These are phyloP conservation scores for Amoebophrya sp. DNA, from an alignment of 169 alveolate species.

Conservation along the genomic window DNA sequence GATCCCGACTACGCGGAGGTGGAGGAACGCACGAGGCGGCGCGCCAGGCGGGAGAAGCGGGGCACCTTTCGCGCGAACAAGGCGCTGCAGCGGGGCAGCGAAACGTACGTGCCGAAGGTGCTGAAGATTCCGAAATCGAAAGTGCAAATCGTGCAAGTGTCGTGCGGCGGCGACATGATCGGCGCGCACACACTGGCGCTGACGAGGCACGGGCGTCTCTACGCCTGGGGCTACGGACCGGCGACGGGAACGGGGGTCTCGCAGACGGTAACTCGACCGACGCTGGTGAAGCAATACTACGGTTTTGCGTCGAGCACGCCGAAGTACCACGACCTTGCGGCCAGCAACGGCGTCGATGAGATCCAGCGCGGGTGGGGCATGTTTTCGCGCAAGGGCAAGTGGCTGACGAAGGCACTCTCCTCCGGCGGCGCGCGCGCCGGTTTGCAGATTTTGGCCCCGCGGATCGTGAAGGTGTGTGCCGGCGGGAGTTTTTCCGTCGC, in stretches of 20 bases:
- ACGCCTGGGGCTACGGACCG: not conserved
- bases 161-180: not conserved
- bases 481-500: not conserved
- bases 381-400: not conserved
- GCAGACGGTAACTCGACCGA: not conserved
- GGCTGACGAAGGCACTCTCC: not conserved
- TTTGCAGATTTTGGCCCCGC: not conserved
- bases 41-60: not conserved
- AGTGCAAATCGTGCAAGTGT: not conserved
- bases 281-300: not conserved
- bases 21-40: not conserved
- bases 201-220: not conserved
- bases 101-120: not conserved
- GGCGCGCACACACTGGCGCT: not conserved
- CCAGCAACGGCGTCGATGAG: not conserved
- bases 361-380: not conserved
- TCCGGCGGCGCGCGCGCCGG: conserved; percentile 3
- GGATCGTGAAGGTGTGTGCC: not conserved
- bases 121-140: not conserved
- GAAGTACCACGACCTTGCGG: not conserved
- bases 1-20: not conserved
- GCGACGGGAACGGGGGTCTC: not conserved
- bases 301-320: not conserved
- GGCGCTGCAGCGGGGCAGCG: not conserved
- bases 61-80: not conserved